phyloP scores from a whole-genome alignment of 2,329 filamentous ascomycete species.

The Cordyceps sp. region DNA sequence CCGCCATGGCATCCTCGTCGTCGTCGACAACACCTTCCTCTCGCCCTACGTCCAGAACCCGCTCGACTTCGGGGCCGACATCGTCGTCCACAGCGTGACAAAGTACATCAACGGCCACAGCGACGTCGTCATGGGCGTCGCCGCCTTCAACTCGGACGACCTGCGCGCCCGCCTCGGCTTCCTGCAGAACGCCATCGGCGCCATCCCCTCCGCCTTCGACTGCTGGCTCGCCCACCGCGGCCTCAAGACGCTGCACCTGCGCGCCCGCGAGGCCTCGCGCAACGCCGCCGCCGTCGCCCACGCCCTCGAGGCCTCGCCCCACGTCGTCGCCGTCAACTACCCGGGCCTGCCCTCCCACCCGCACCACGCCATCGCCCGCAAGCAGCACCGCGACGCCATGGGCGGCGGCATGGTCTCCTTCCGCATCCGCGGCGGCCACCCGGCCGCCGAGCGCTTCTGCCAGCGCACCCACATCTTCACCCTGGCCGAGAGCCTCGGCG shows the following conservation, averaged over 20 bases:
- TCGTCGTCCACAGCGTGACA: constrained; percentile 91
- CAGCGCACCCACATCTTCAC: constrained; percentile 80
- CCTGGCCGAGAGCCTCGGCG: constrained; percentile 80
- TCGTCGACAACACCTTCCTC: constrained; percentile 99
- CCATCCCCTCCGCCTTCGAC: constrained; percentile 88
- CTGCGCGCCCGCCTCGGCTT: constrained; percentile 68
- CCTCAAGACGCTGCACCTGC: constrained; percentile 89
- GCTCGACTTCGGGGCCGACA: constrained; percentile 84
- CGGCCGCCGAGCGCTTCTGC: constrained; percentile 84
- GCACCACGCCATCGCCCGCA: constrained; percentile 67
- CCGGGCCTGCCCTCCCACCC: constrained; percentile 79
- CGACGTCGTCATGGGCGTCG: constrained; percentile 95
- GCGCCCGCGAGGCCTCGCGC: constrained; percentile 65
- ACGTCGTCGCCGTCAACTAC: constrained; percentile 88
- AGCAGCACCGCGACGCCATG: constrained; percentile 87
- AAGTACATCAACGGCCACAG: constrained; percentile 98
- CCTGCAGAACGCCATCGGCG: constrained; percentile 93
- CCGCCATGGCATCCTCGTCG: constrained; percentile 75
- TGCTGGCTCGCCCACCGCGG: constrained; percentile 96
- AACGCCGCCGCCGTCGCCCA: constrained; percentile 68
- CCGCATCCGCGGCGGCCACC: constrained; percentile 74
- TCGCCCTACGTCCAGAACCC: constrained; percentile 95
- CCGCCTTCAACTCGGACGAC: constrained; percentile 78
- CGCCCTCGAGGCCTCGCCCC: constrained; percentile 60
- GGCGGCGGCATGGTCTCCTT: constrained; percentile 97